Conservation (phyloP, 1,284 basidiomycete genomes). For the Ustilago esculenta region DNA sequence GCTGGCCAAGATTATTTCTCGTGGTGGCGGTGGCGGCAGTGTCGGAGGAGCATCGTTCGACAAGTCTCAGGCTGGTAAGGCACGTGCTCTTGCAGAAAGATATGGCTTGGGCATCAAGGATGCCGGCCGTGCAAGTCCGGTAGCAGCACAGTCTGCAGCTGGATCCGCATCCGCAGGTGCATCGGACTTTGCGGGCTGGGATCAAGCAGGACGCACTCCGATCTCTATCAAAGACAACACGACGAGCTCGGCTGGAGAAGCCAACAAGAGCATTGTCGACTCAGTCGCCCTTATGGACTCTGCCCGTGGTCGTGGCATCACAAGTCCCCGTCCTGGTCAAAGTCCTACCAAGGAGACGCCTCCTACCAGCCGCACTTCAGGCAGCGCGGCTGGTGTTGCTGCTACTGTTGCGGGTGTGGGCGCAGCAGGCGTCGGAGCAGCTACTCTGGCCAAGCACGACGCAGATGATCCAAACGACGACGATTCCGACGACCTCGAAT, state of each 20-base stretch:
- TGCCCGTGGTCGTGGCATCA: constrained; percentile 40
- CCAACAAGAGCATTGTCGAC: constrained; percentile 12
- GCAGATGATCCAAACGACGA: constrained; percentile 36
- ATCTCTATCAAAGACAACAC: constrained; percentile 48
- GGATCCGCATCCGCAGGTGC: neutral
- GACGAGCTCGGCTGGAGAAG: neutral
- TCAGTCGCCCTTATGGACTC: constrained; percentile 45
- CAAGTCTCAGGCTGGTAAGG: constrained; percentile 13
- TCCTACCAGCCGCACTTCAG: neutral
- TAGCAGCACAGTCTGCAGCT: neutral
- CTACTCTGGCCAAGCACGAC: constrained; percentile 8
- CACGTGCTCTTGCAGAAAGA: constrained; percentile 27
- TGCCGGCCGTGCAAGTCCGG: constrained; percentile 10
- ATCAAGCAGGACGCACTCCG: constrained; percentile 47
- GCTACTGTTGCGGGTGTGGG: constrained; percentile 1
- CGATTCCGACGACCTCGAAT: constrained; percentile 56
- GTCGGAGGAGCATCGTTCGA: constrained; percentile 1
- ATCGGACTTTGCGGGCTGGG: constrained; percentile 41
- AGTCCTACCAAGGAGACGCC: constrained; percentile 17
- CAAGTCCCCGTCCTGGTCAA: constrained; percentile 17
- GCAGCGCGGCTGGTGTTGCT: neutral
- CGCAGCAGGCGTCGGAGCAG: constrained; percentile 1
- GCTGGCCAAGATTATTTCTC: constrained; percentile 57
- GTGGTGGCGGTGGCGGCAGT: constrained; percentile 20
- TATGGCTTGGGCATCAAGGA: constrained; percentile 42